These are phyloP conservation scores for Przewalskia tangutica DNA, from an alignment of 257 asterid species.

Conservation along the genomic window DNA sequence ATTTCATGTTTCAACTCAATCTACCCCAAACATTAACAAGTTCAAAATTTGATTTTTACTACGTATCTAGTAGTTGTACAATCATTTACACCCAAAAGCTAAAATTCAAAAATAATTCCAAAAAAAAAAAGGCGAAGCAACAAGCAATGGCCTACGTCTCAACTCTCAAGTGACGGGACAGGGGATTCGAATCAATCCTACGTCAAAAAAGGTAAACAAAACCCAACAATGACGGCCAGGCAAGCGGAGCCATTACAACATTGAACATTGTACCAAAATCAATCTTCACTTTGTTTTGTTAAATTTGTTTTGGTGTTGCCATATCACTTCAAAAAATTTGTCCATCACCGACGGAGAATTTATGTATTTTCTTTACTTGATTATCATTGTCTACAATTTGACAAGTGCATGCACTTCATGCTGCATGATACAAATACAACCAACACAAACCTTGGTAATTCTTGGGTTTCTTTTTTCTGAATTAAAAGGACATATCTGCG, in stretches of 20 bases:
- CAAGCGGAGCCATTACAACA: neutral
- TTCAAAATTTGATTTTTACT: neutral
- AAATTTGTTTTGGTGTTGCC: neutral
- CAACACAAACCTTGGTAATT: neutral
- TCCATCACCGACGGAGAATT: constrained; percentile 7
- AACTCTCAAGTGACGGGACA: neutral
- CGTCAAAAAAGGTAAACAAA: neutral
- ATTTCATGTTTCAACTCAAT: neutral
- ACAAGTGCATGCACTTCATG: neutral
- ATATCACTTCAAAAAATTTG: neutral
- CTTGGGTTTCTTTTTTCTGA: neutral
- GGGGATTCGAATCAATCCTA: neutral
- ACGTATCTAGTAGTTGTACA: neutral
- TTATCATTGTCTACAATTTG: neutral
- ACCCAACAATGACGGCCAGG: constrained; percentile 2
- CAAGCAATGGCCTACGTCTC: neutral
- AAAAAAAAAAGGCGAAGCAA: neutral
- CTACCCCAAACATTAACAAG: neutral
- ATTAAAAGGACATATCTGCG: neutral
- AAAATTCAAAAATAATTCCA: neutral
- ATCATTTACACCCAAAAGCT: neutral
- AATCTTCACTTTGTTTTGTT: neutral
- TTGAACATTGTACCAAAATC: neutral
- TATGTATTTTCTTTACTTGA: neutral
- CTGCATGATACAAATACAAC: neutral